Evolutionary conservation across 495 filamentous ascomycete genomes (phyloP).

Genomic region (Penicillium pulvis): DNA sequence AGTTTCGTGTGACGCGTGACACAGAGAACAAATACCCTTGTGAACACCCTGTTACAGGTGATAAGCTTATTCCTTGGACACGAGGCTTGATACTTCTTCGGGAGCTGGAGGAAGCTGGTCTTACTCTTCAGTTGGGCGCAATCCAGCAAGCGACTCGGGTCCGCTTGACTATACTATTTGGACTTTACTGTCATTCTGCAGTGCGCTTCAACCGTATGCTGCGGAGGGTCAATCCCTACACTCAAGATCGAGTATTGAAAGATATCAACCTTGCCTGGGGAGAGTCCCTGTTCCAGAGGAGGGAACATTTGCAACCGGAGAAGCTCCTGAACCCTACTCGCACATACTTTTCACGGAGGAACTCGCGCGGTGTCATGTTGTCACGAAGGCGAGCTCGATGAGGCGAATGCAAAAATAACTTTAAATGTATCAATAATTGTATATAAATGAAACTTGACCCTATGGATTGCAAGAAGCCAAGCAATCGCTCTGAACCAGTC

Average conservation of each 20-base stretch:
- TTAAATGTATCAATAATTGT: constrained; percentile 4
- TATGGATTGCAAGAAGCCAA: not conserved
- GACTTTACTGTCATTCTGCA: constrained; percentile 30
- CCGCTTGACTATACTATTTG: constrained; percentile 56
- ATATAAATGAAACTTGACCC: not conserved
- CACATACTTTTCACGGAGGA: constrained; percentile 5
- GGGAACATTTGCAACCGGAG: constrained; percentile 13
- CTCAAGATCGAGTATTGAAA: constrained; percentile 26
- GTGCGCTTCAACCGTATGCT: constrained; percentile 39
- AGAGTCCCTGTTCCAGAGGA: constrained; percentile 28
- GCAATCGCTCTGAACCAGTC: too few species aligned
- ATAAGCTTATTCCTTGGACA: constrained; percentile 42
- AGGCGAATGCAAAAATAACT: not conserved
- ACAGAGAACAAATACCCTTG: constrained; percentile 4
- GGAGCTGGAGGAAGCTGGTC: constrained; percentile 46
- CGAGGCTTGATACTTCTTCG: constrained; percentile 55
- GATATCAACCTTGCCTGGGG: constrained; percentile 44
- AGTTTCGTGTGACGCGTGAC: constrained; percentile 30
- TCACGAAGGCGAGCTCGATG: constrained; percentile 6
- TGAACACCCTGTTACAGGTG: constrained; percentile 9
- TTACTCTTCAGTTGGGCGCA: constrained; percentile 35
- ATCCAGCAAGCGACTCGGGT: constrained; percentile 47
- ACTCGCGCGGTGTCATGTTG: constrained; percentile 3
- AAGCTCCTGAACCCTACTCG: constrained; percentile 32
- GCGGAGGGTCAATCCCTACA: constrained; percentile 39